Evolutionary conservation across 2,329 filamentous ascomycete species (phyloP), one percentile per base, ranked within the genome.

Genomic region (Macrophomina pseudophaseolina): DNA sequence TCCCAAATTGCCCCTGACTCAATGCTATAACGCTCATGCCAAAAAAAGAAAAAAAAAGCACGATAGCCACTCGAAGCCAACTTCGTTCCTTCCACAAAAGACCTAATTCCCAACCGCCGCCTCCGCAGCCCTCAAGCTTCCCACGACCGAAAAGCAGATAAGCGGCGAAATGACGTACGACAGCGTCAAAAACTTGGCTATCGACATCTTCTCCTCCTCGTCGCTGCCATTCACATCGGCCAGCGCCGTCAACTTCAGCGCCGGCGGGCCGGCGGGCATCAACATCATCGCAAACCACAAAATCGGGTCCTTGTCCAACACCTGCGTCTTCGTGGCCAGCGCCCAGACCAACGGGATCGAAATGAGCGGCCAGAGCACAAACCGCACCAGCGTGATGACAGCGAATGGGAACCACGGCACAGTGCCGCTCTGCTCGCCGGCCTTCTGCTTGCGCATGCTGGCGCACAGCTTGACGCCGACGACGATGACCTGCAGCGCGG

Each of bases 281-380:
- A 87, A 71, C 85, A 88, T 88, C 83, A 88, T 82, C 3, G 78
- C 81, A 71, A 91, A 91, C 87, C 87, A 90, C 38, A 91, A 75
- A 69, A 91, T 85, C 0, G 88, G 88, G 72, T 91, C 89, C 3
- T 79, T 71, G 5, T 54, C 58, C 2, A 91, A 72, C 2, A 86
- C 46, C 0, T 71, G 69, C 0, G 87, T 89, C 64, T 80, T 82
- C 1, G 80, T 82, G 0, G 86, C 87, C 6, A 90, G 72, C 0
- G 75, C 70, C 70, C 85, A 90, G 7, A 91, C 82, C 2, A 85
- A 40, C 0, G 79, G 79, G 38, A 91, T 87, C 3, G 83, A 84
- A 16, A 85, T 75, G 23, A 74, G 67, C 4, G 88, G 88, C 88
- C 88, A 90, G 0, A 90, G 44, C 8, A 90, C 71, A 69, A 90